Evolutionary conservation across 1,139 yeast species (phyloP).

Genomic region (Yamadazyma trypodendri): DNA sequence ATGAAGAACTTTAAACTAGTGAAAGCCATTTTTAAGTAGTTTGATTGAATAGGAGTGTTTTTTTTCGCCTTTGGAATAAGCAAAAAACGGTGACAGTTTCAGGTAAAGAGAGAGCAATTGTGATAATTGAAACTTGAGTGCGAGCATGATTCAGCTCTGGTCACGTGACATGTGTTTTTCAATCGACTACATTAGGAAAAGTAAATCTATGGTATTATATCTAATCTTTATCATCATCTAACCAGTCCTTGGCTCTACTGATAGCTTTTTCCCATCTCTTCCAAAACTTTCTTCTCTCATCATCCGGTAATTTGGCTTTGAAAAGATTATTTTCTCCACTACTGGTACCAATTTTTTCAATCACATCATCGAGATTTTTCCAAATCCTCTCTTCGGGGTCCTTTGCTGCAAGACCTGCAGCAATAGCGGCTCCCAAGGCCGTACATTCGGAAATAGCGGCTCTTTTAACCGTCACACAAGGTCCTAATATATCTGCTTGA

Average conservation of each 20-base stretch:
- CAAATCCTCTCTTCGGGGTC: constrained; percentile 65
- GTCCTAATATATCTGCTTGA: constrained; percentile 87
- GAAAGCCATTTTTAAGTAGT: constrained; percentile 5
- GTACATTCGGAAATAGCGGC: constrained; percentile 89
- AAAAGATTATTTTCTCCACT: constrained; percentile 42
- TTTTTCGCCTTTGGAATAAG: not conserved
- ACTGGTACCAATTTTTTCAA: constrained; percentile 35
- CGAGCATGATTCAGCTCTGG: not conserved
- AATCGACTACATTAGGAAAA: too few relatives aligned
- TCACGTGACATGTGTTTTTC: too few relatives aligned
- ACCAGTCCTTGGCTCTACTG: constrained; percentile 77
- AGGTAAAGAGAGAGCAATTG: constrained; percentile 1
- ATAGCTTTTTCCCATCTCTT: constrained; percentile 81
- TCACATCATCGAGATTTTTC: constrained; percentile 70
- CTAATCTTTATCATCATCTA: constrained; percentile 35
- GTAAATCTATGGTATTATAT: not conserved
- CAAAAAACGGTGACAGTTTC: constrained; percentile 2
- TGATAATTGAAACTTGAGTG: not conserved
- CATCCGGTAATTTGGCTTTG: constrained; percentile 57
- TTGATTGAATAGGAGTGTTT: not conserved
- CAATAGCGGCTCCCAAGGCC: constrained; percentile 94
- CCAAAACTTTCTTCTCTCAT: constrained; percentile 65
- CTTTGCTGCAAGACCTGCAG: constrained; percentile 77
- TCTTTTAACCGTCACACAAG: constrained; percentile 79
- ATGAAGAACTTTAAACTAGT: constrained; percentile 25